Evolutionary conservation across 2,329 filamentous ascomycete genomes (phyloP).

Genomic region (Torrubiella hemipterigena): DNA sequence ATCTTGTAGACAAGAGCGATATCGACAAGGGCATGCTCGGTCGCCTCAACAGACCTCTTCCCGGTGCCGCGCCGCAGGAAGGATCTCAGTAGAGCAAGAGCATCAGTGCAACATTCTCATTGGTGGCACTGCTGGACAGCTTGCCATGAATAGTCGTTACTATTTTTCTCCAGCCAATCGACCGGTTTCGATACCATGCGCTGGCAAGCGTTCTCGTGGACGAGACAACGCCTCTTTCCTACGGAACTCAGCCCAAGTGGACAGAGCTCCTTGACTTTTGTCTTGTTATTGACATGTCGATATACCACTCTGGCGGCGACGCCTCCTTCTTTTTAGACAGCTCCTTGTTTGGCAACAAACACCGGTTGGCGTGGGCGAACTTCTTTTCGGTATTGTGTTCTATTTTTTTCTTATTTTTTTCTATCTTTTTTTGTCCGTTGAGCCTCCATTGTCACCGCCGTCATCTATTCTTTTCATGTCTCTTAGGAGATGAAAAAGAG

Average conservation of each 20-base stretch:
- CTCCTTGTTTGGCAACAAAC: slow-evolving; percentile 20
- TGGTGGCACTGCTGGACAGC: background rate
- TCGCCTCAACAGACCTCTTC: slow-evolving; percentile 30
- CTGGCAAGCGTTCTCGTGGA: background rate
- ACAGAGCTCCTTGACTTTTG: no score
- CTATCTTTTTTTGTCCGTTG: slow-evolving; percentile 5
- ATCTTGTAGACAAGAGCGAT: slow-evolving; percentile 38
- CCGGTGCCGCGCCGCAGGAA: no score
- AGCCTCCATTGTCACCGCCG: slow-evolving; percentile 4
- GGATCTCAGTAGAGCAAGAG: no score
- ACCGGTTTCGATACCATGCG: background rate
- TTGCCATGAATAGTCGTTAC: background rate
- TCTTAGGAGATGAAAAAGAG: background rate
- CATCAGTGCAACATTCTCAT: no score
- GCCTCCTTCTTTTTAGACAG: slow-evolving; percentile 9
- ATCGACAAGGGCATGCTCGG: slow-evolving; percentile 45
- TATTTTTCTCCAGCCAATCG: no score
- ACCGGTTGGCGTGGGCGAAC: slow-evolving; percentile 6
- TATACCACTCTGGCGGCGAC: no score
- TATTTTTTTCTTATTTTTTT: slow-evolving; percentile 7
- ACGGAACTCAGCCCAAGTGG: no score
- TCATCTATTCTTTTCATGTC: background rate
- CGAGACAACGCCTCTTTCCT: background rate
- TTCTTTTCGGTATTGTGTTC: slow-evolving; percentile 7
- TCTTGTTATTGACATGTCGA: no score